These are phyloP conservation scores for Abortiporus biennis DNA, from an alignment of 1,284 basidiomycete genomes.

Conservation along the genomic window DNA sequence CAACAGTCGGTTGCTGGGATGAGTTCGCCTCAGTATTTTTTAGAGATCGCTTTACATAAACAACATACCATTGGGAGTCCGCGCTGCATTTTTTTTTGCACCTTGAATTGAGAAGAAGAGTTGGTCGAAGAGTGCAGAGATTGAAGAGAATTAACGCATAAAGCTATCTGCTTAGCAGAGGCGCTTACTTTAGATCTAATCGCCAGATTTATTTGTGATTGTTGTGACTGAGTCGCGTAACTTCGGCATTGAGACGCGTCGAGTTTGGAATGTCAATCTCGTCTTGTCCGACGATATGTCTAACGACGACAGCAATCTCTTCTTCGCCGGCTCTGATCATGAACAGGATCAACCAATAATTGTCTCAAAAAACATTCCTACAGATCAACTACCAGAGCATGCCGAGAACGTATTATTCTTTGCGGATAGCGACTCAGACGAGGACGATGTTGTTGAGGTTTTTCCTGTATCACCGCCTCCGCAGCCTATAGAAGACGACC, in stretches of 20 bases:
- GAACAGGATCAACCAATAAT: constrained; percentile 12
- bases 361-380: background rate
- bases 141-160: background rate
- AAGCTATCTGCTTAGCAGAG: no score
- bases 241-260: constrained; percentile 7
- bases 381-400: constrained; percentile 13
- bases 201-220: constrained; percentile 1
- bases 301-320: constrained; percentile 17
- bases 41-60: background rate
- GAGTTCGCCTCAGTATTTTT: constrained; percentile 2
- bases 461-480: constrained; percentile 6
- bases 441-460: constrained; percentile 16
- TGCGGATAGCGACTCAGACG: constrained; percentile 53
- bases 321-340: constrained; percentile 34
- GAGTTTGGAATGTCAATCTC: constrained; percentile 6
- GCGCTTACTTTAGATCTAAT: no score
- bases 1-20: constrained; percentile 86
- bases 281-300: background rate
- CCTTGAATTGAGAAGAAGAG: no score
- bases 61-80: constrained; percentile 58
- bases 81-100: constrained; percentile 68
- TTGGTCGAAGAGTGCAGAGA: constrained; percentile 1
- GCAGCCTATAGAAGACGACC: background rate
- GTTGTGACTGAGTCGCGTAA: constrained; percentile 16
- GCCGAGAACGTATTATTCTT: constrained; percentile 40